These are phyloP conservation scores for Nicotiana rustica DNA, from an alignment of 305 asterid species.

Conservation along the genomic window DNA sequence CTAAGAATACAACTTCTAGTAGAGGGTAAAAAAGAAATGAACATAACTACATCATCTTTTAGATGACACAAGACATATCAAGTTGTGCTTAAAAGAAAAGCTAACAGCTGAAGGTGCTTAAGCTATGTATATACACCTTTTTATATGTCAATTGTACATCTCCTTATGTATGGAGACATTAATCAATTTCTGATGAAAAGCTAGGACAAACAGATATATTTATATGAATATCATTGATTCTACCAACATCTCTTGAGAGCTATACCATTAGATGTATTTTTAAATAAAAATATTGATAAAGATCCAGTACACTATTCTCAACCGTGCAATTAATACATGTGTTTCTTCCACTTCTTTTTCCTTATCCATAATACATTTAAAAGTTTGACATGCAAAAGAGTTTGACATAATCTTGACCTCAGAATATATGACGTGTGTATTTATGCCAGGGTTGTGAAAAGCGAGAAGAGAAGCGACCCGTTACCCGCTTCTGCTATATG, in stretches of 20 bases:
- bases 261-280: no score
- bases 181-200: not conserved
- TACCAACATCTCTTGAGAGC: no score
- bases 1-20: not conserved
- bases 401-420: not conserved
- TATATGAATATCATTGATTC: no score
- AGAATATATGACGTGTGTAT: not conserved
- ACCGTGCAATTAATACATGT: not conserved
- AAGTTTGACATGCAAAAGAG: not conserved
- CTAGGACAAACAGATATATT: not conserved
- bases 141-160: not conserved
- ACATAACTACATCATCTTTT: no score
- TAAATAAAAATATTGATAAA: no score
- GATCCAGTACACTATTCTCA: no score
- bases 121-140: not conserved
- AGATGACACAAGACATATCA: not conserved
- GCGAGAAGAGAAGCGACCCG: no score
- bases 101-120: not conserved
- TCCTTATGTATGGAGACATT: not conserved
- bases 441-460: not conserved
- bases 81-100: constrained; percentile 11
- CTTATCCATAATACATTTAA: not conserved
- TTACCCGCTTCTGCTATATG: no score
- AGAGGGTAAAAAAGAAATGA: no score
- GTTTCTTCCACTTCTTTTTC: not conserved